phyloP scores from a whole-genome alignment of 2,329 filamentous ascomycete genomes.

The Fusarium temperatum region DNA sequence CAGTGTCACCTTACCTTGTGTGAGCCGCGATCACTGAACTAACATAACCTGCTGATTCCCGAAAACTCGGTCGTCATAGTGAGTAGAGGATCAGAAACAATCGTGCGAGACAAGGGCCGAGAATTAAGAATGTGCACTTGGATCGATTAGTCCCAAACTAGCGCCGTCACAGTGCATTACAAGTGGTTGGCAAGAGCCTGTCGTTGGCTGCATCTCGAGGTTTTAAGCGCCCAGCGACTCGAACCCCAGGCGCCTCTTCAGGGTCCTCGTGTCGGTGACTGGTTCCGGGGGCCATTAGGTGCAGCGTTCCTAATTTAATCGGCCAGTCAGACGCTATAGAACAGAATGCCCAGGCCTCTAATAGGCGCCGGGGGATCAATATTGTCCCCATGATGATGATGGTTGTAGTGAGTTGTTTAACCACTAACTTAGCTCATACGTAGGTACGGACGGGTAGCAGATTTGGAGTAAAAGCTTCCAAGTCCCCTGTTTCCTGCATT shows the following conservation, averaged over 20 bases:
- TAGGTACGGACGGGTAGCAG: background rate
- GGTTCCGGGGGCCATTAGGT: slow-evolving; percentile 7
- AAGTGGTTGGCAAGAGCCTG: slow-evolving; percentile 22
- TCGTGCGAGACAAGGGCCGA: slow-evolving; percentile 3
- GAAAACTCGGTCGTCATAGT: slow-evolving; percentile 6
- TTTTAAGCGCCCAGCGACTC: slow-evolving; percentile 39
- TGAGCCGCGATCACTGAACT: background rate
- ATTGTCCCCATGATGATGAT: background rate
- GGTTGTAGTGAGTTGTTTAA: background rate
- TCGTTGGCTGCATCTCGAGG: slow-evolving; percentile 29
- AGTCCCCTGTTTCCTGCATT: slow-evolving; percentile 17
- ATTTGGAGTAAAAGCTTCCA: slow-evolving; percentile 21
- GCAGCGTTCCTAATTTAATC: slow-evolving; percentile 42
- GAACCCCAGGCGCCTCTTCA: slow-evolving; percentile 22
- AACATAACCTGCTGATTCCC: slow-evolving; percentile 7
- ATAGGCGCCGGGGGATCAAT: slow-evolving; percentile 35
- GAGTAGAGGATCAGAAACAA: background rate
- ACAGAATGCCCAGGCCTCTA: slow-evolving; percentile 30
- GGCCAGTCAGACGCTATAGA: slow-evolving; percentile 37
- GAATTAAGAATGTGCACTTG: background rate
- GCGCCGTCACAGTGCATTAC: slow-evolving; percentile 42
- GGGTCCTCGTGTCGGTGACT: slow-evolving; percentile 6
- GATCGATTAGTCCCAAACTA: slow-evolving; percentile 28
- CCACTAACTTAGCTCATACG: background rate
- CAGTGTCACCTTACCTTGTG: background rate